Evolutionary conservation across 257 asterid genomes (phyloP).

Genomic region (Scutellaria galericulata): DNA sequence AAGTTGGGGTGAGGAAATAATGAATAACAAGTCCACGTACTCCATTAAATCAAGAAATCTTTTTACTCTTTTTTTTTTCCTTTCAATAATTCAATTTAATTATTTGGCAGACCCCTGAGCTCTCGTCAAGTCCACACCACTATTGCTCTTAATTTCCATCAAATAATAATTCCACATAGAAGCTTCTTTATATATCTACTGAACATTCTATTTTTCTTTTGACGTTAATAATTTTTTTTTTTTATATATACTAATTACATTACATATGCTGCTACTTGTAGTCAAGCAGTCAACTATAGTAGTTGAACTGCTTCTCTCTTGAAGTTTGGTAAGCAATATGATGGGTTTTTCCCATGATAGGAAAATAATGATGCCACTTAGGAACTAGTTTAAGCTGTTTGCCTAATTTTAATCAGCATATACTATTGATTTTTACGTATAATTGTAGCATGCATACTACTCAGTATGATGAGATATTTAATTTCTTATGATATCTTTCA

Average conservation of each 20-base stretch:
- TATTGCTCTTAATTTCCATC: constrained; percentile 13
- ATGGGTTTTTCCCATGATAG: constrained; percentile 19
- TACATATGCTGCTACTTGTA: constrained; percentile 37
- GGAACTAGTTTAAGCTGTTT: constrained; percentile 33
- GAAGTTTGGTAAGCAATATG: constrained; percentile 46
- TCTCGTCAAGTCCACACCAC: constrained; percentile 15
- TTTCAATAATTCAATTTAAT: not conserved
- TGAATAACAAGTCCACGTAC: not conserved
- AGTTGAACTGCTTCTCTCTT: constrained; percentile 48
- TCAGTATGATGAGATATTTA: not conserved
- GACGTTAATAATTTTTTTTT: no score
- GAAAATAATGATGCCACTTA: constrained; percentile 34
- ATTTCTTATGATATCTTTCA: no score
- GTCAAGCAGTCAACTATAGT: constrained; percentile 55
- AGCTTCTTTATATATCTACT: not conserved
- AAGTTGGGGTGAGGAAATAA: no score
- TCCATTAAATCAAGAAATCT: not conserved
- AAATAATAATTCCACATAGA: constrained; percentile 11
- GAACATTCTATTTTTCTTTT: no score
- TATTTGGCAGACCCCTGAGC: not conserved
- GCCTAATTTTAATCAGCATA: constrained; percentile 36
- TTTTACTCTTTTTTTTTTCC: not conserved
- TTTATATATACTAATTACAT: not conserved
- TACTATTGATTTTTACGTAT: not conserved
- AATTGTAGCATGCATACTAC: not conserved